phyloP scores from a whole-genome alignment of 768 basidiomycete species.

The Pleurotus tuoliensis region DNA sequence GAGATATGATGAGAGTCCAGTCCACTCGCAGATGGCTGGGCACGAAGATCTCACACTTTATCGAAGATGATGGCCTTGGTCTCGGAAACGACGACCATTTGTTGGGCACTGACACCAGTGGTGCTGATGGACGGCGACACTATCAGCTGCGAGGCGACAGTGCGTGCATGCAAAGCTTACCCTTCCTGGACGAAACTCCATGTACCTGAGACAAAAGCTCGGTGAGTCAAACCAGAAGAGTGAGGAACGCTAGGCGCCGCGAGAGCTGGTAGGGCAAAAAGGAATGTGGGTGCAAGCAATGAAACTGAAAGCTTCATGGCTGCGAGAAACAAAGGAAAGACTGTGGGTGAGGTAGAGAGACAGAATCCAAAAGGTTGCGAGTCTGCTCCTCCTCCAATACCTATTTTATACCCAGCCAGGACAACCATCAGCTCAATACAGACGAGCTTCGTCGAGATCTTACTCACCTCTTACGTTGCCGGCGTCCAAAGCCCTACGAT shows the following conservation, averaged over 20 bases:
- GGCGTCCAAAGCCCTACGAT: neutral
- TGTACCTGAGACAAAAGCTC: constrained; percentile 4
- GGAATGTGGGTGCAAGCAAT: neutral
- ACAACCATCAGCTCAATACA: neutral
- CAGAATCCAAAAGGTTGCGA: neutral
- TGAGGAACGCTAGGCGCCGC: neutral
- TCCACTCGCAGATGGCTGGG: neutral
- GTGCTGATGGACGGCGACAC: constrained; percentile 9
- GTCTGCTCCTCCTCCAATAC: neutral
- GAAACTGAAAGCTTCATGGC: neutral
- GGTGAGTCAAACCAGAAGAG: neutral
- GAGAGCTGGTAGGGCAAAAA: neutral
- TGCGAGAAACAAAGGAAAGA: neutral
- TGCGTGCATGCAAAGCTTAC: neutral
- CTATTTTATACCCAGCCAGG: neutral
- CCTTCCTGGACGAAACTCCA: constrained; percentile 12
- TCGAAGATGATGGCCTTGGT: constrained; percentile 20
- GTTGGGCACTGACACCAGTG: constrained; percentile 19
- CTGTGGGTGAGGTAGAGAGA: neutral
- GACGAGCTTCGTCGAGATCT: neutral
- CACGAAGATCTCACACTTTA: constrained; percentile 14
- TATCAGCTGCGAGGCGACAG: neutral
- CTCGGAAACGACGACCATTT: constrained; percentile 17
- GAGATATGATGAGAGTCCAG: neutral
- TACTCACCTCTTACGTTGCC: neutral